Conservation (phyloP, 345 rosid genomes). For the Lumnitzera racemosa region DNA sequence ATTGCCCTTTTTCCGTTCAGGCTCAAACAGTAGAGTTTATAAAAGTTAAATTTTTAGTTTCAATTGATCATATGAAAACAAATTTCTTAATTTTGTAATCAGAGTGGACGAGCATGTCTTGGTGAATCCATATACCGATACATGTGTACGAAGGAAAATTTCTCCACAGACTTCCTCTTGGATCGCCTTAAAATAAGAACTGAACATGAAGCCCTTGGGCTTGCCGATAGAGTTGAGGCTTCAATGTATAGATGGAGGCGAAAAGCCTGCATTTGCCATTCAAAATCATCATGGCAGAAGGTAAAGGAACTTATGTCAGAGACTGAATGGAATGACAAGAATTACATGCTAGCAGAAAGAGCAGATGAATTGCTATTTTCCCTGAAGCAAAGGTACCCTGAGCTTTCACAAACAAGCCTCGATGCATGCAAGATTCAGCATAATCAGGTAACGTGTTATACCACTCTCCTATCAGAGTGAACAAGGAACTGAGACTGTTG, state of each 20-base stretch:
- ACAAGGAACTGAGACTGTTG: too few species aligned
- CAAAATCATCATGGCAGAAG: slow-evolving; percentile 18
- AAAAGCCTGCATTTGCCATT: slow-evolving; percentile 11
- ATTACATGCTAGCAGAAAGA: slow-evolving; percentile 14
- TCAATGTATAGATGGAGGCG: slow-evolving; percentile 19
- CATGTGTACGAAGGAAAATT: slow-evolving; percentile 6
- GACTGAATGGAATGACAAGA: slow-evolving; percentile 8
- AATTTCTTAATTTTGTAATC: neutral
- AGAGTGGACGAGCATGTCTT: slow-evolving; percentile 13
- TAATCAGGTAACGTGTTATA: slow-evolving; percentile 7
- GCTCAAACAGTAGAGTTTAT: too few species aligned
- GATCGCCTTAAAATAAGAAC: slow-evolving; percentile 9
- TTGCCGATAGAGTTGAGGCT: slow-evolving; percentile 17
- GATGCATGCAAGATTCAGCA: slow-evolving; percentile 21
- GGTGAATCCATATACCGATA: slow-evolving; percentile 12
- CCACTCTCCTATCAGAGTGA: neutral
- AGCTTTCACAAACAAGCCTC: slow-evolving; percentile 19
- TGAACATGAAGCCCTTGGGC: slow-evolving; percentile 15
- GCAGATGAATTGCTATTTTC: slow-evolving; percentile 14
- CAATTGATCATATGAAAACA: neutral
- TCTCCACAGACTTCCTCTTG: slow-evolving; percentile 12
- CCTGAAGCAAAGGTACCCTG: slow-evolving; percentile 19
- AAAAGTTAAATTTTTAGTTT: neutral
- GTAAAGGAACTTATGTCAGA: slow-evolving; percentile 14
- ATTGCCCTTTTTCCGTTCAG: too few species aligned